Conservation (phyloP, 202 grass and related monocot genomes). For the Schoenoplectus tabernaemontani region DNA sequence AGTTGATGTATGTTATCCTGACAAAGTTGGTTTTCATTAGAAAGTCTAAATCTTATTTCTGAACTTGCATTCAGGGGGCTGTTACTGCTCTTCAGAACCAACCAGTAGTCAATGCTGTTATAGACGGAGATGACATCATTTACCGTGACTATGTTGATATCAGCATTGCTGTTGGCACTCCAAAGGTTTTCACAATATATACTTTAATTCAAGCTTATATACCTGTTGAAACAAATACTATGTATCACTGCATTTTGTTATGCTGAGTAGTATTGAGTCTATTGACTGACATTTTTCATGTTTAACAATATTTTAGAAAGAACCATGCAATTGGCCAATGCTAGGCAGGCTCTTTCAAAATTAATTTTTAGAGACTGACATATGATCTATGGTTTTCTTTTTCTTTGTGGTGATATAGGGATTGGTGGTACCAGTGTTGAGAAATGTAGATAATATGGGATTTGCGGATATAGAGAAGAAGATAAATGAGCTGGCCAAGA, state of each 20-base stretch:
- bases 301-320: too few species aligned
- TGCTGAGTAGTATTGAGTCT: too few species aligned
- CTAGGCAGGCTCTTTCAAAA: not conserved
- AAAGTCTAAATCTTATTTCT: conserved; percentile 12
- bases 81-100: conserved; percentile 92
- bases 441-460: conserved; percentile 79
- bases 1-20: not conserved
- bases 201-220: too few species aligned
- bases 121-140: conserved; percentile 96
- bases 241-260: too few species aligned
- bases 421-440: conserved; percentile 83
- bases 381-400: not conserved
- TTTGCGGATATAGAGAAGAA: conserved; percentile 95
- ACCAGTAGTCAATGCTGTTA: conserved; percentile 92
- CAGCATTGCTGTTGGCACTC: conserved; percentile 93
- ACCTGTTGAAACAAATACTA: not conserved
- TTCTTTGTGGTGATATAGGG: conserved; percentile 38
- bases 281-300: too few species aligned
- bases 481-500: conserved; percentile 78
- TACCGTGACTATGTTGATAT: conserved; percentile 87
- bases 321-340: too few species aligned
- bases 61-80: conserved; percentile 56
- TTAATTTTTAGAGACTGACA: not conserved
- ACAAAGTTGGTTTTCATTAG: not conserved
- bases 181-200: conserved; percentile 44